Base-by-base conservation (phyloP, 1,284 basidiomycete genomes). In the Tetrapyrgos nigripes region DNA sequence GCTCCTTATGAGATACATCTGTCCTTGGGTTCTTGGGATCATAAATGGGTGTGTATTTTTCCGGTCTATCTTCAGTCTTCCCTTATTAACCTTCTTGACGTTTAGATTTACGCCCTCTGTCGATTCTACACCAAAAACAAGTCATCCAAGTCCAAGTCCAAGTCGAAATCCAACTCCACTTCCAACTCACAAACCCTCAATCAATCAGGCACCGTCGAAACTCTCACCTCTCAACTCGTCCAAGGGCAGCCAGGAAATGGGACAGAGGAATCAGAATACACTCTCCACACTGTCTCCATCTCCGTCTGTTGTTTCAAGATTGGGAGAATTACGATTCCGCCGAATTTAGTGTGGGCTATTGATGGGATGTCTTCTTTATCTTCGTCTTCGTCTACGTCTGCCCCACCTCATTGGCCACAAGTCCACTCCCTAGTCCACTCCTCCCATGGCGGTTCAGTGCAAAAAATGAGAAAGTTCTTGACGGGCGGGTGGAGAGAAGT, bases 251-350 rank as follows among this genome's bases (percentile, higher is more conserved):
- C 13, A 40, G 14, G 19, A 4, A 69, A 68, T 2, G 67, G 69
- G 6, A 68, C 74, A 10, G 83, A 87, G 66, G 73, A 79, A 0
- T 87, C 87, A 63, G 86, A 85, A 51, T 79, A 81, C 5, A 79
- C 83, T n/a, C 75, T 94, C 3, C 85, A 92, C 70, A 91, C 89
- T 64, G 70, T 93, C 60, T 81, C 83, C 31, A 77, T 94, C 50
- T 87, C 86, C 35, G 84, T 86, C 62, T 71, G 86, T 53, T 91
- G 89, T 68, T 92, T 88, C 82, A 94, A 94, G 73, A 73, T 83
- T 50, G 89, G 87, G 0, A 80, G 91, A 1, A 84, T 93, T 61
- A 93, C 91, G 14, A 80, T 93, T 52, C 92, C 92, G 5, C 92
- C 92, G 9, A 76, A 75, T 3, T 61, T 90, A 57, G 80, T 82